A percentile compares a stretch with the other conserved stretches of the same genome.
These are phyloP conservation scores for Lactarius evosmus DNA, from an alignment of 768 basidiomycete species.

Conservation along the genomic window DNA sequence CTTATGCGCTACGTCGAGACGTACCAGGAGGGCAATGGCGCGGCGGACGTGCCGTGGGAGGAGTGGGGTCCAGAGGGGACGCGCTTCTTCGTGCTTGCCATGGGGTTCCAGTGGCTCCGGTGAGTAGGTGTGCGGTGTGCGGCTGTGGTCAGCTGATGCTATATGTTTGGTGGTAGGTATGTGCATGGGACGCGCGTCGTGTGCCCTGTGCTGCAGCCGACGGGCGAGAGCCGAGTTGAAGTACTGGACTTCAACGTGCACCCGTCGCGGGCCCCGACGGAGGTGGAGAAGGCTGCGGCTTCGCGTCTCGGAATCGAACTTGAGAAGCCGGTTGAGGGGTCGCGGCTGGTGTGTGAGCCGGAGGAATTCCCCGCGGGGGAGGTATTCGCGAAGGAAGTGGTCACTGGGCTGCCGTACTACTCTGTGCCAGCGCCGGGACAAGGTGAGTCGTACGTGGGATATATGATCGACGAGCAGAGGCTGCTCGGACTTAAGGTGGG, in stretches of 20 bases:
- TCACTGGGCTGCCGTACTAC: conserved; percentile 35
- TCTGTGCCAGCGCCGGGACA: conserved; percentile 15
- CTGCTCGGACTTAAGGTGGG: conserved; percentile 38
- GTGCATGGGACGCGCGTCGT: conserved; percentile 44
- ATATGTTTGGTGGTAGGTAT: conserved; percentile 26
- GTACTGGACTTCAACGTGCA: conserved; percentile 37
- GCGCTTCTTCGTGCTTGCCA: conserved; percentile 34
- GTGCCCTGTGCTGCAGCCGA: conserved; percentile 27
- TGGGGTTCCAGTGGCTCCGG: conserved; percentile 40
- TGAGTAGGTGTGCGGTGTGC: background rate
- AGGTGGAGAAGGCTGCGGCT: conserved; percentile 8
- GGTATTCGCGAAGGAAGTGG: conserved; percentile 33
- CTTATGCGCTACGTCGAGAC: conserved; percentile 29
- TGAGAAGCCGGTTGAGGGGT: background rate
- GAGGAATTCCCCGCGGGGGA: conserved; percentile 10
- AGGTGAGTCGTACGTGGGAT: conserved; percentile 33
- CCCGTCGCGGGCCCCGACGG: conserved; percentile 17
- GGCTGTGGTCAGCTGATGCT: background rate
- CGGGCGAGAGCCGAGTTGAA: conserved; percentile 20
- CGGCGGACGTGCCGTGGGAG: conserved; percentile 35
- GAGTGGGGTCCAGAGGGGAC: conserved; percentile 41
- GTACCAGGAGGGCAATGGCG: background rate
- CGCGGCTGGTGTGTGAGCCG: conserved; percentile 13
- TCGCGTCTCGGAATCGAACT: conserved; percentile 10
- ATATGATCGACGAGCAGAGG: conserved; percentile 42